A percentile compares a stretch with the other conserved stretches of the same genome.
phyloP scores from a whole-genome alignment of 345 rosid genomes.

The Reutealis trisperma region DNA sequence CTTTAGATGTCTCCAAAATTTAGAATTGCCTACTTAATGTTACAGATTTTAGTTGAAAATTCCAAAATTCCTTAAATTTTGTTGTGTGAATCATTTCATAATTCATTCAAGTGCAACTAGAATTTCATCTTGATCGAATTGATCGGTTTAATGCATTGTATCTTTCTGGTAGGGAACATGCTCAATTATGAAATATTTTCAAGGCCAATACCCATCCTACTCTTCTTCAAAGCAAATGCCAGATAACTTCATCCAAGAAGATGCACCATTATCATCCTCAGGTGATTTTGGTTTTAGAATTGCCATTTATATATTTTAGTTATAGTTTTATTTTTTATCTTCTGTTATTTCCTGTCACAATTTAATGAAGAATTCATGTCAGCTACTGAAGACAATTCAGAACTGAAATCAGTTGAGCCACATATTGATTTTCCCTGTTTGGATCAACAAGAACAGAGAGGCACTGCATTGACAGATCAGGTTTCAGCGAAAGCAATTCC shows the following conservation, averaged over 20 bases:
- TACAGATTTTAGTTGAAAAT: neutral
- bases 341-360: neutral
- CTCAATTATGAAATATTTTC: conserved; percentile 78
- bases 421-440: conserved; percentile 28
- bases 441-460: conserved; percentile 32
- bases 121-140: neutral
- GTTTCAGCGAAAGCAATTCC: conserved; percentile 22
- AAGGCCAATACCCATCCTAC: conserved; percentile 37
- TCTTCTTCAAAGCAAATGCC: conserved; percentile 41
- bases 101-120: neutral
- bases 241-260: conserved; percentile 35
- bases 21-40: neutral
- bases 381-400: conserved; percentile 59
- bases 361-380: conserved; percentile 12
- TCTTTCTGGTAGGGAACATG: conserved; percentile 60
- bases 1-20: neutral
- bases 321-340: conserved; percentile 3
- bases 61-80: neutral
- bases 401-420: conserved; percentile 36
- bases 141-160: neutral
- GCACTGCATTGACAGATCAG: conserved; percentile 31
- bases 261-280: conserved; percentile 33
- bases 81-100: neutral
- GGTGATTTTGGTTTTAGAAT: conserved; percentile 38
- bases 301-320: conserved; percentile 1